Evolutionary conservation across 2,329 filamentous ascomycete species (phyloP).

Genomic region (Fusarium cicatricum): DNA sequence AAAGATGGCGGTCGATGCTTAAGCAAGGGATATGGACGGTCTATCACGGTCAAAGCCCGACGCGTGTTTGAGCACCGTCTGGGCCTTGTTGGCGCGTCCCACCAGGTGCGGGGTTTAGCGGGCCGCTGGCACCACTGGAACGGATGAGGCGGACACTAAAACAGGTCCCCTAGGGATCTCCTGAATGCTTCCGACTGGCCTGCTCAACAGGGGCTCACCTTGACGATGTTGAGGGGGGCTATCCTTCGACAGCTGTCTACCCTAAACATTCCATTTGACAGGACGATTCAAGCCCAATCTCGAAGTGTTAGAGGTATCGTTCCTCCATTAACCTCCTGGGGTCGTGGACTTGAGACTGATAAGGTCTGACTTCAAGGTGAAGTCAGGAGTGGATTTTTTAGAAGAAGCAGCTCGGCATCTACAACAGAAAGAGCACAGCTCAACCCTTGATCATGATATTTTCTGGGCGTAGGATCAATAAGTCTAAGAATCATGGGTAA

Average conservation of each 20-base stretch:
- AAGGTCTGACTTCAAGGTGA: too few relatives aligned
- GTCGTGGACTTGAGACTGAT: too few relatives aligned
- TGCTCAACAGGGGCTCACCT: not conserved
- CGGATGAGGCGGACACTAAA: conserved; percentile 36
- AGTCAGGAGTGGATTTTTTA: too few relatives aligned
- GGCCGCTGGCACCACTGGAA: conserved; percentile 30
- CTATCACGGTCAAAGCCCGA: conserved; percentile 3
- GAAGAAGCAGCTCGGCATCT: too few relatives aligned
- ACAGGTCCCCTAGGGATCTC: conserved; percentile 12
- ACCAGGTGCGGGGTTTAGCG: conserved; percentile 33
- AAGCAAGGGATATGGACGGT: not conserved
- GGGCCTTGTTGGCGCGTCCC: conserved; percentile 19
- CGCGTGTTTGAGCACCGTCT: conserved; percentile 21
- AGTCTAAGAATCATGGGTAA: too few relatives aligned
- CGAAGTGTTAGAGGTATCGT: too few relatives aligned
- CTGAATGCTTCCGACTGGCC: conserved; percentile 19
- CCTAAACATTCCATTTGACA: not conserved
- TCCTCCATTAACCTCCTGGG: too few relatives aligned
- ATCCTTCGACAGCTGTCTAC: not conserved
- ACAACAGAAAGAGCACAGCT: too few relatives aligned
- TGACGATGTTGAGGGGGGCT: not conserved
- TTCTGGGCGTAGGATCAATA: too few relatives aligned
- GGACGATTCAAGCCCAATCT: not conserved
- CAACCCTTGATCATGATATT: too few relatives aligned
- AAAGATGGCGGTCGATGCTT: not conserved